Evolutionary conservation across 2,329 filamentous ascomycete genomes (phyloP).

Genomic region (Rutstroemia sp.): DNA sequence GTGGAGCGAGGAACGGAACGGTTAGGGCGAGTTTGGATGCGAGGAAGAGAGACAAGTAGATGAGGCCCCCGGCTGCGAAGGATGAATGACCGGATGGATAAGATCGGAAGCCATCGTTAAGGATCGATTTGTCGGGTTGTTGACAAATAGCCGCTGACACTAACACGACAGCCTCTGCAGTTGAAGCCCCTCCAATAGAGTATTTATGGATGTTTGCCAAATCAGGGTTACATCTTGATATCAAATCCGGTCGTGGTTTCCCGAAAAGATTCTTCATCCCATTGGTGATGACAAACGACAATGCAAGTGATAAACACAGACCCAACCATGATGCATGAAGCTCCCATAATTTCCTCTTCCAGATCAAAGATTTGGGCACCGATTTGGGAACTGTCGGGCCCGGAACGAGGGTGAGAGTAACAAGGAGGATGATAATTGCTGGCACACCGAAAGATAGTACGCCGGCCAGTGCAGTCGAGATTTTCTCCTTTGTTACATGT

Average conservation of each 20-base stretch:
- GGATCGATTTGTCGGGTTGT: constrained; percentile 49
- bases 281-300: constrained; percentile 73
- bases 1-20: constrained; percentile 57
- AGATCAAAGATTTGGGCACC: constrained; percentile 58
- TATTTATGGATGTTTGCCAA: constrained; percentile 51
- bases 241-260: constrained; percentile 55
- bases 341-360: constrained; percentile 85
- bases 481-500: constrained; percentile 60
- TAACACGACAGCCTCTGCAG: constrained; percentile 46
- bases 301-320: constrained; percentile 62
- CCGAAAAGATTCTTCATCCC: constrained; percentile 72
- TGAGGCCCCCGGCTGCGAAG: constrained; percentile 68
- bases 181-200: constrained; percentile 53
- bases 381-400: constrained; percentile 57
- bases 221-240: constrained; percentile 71
- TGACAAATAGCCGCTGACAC: constrained; percentile 73
- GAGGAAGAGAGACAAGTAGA: constrained; percentile 82
- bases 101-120: constrained; percentile 77
- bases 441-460: constrained; percentile 59
- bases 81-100: constrained; percentile 75
- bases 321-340: constrained; percentile 81
- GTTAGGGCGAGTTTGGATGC: constrained; percentile 74
- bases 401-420: constrained; percentile 65
- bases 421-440: constrained; percentile 57
- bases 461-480: constrained; percentile 58